Conservation (phyloP, 1,284 basidiomycete species). For the Moniliophthora roreri region DNA sequence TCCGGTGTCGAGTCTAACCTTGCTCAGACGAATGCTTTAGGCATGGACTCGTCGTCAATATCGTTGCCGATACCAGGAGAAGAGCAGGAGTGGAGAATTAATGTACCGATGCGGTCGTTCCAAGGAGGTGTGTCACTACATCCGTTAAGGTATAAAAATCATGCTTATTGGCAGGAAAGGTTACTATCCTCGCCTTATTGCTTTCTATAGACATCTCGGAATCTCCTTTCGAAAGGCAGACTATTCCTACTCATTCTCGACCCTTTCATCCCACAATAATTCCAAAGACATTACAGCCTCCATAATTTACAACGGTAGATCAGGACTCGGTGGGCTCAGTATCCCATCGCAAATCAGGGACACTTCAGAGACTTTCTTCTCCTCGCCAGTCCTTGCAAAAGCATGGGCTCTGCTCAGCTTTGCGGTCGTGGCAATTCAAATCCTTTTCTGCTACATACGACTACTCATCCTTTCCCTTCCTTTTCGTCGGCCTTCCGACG, state of each 20-base stretch:
- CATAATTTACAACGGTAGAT: conserved; percentile 66
- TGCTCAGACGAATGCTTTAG: conserved; percentile 43
- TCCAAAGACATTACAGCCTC: conserved; percentile 38
- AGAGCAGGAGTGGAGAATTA: conserved; percentile 48
- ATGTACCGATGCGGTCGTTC: conserved; percentile 80
- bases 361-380: background rate
- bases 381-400: conserved; percentile 16
- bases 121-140: conserved; percentile 56
- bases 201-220: conserved; percentile 58
- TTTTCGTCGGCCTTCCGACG: conserved; percentile 33
- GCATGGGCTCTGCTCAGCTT: conserved; percentile 31
- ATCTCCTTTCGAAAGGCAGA: conserved; percentile 50
- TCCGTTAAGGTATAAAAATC: background rate
- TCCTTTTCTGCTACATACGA: conserved; percentile 53
- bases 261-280: conserved; percentile 29
- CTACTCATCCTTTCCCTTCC: conserved; percentile 52
- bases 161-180: conserved; percentile 36
- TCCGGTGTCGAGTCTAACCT: conserved; percentile 12
- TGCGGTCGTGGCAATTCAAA: conserved; percentile 34
- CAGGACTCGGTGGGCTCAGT: conserved; percentile 53
- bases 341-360: conserved; percentile 40
- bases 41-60: conserved; percentile 59
- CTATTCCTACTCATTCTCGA: conserved; percentile 73
- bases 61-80: conserved; percentile 34
- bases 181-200: conserved; percentile 69